Base-by-base conservation (phyloP, 2,329 filamentous ascomycete genomes). In the Alternaria consortialis region DNA sequence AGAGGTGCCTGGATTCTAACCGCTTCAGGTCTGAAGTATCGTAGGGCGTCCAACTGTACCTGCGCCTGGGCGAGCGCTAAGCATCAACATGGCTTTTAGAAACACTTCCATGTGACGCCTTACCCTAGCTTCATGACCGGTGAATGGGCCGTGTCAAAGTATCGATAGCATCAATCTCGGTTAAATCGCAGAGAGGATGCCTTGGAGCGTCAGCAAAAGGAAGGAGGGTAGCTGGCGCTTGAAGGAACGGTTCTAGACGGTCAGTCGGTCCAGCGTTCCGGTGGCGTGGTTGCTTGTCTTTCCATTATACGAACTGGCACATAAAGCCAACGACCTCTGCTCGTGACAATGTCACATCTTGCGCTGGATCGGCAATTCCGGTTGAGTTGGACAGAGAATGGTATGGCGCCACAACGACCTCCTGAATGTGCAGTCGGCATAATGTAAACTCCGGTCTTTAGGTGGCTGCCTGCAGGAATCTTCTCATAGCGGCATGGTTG, bases 101-200 rank as follows among this genome's bases (percentile, higher is more conserved):
- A 56, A 59, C 56, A 50, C 66, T 63, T 65, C 46, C 56, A 40
- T 62, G 53, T 58, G 65, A 66, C 62, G 64, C 63, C 42, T 66
- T 25, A 64, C 25, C 63, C 57, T 65, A 60, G 64, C 44, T 53
- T 54, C 64, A 32, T 55, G 59, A 73, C 69, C 70, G 70, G 70
- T 73, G 53, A 57, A 56, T 65, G 61, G 52, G 60, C 61, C 60
- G 59, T 58, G 51, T 56, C 39, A 17, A 43, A 54, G 44, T 53
- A 64, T 69, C 58, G 62, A 68, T 63, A 65, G 60, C 47, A 54
- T 72, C 61, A 61, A 73, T 73, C 55, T 74, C 71, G 72, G 68
- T 62, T 73, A 69, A 66, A 59, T 9, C 20, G 42, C 36, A 46
- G 34, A 53, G 12, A 53, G 43, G 47, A 56, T 44, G 29, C 34